A percentile compares a stretch with the other conserved stretches of the same genome.
Evolutionary conservation across 306 rosid genomes (phyloP).

Genomic region (Styphnolobium japonicum): DNA sequence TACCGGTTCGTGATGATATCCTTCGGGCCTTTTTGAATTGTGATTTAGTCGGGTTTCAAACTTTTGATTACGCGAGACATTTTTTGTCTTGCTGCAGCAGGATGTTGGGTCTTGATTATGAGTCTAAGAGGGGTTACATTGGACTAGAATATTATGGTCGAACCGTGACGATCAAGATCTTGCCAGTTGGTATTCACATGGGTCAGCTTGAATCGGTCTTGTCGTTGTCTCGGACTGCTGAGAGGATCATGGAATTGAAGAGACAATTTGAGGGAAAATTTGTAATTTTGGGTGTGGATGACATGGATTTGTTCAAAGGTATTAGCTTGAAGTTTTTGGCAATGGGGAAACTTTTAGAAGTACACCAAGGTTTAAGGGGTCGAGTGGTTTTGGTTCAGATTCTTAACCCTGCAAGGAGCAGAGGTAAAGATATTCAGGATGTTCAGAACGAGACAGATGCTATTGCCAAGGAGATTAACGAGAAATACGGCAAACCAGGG

Average conservation of each 20-base stretch:
- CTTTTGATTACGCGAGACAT: conserved; percentile 75
- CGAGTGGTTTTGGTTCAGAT: conserved; percentile 65
- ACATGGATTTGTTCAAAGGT: conserved; percentile 73
- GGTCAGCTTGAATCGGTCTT: conserved; percentile 50
- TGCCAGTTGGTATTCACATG: conserved; percentile 71
- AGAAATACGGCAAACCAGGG: conserved; percentile 34
- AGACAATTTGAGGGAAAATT: conserved; percentile 39
- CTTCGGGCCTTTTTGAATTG: conserved; percentile 56
- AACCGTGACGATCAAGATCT: conserved; percentile 61
- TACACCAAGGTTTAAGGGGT: conserved; percentile 32
- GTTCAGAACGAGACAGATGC: conserved; percentile 46
- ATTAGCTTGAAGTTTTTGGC: conserved; percentile 71
- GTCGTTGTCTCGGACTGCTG: conserved; percentile 32
- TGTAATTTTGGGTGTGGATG: conserved; percentile 67
- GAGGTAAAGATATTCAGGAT: conserved; percentile 66
- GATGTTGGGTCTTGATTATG: conserved; percentile 67
- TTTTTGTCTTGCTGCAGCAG: conserved; percentile 74
- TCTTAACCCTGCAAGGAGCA: conserved; percentile 62
- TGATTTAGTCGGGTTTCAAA: conserved; percentile 70
- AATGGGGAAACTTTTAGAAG: conserved; percentile 48
- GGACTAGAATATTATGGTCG: conserved; percentile 70
- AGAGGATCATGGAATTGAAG: conserved; percentile 42
- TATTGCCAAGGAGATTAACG: conserved; percentile 49
- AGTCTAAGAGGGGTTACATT: conserved; percentile 75
- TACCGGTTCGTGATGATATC: conserved; percentile 63